phyloP scores from a whole-genome alignment of 805 yeast species.

The Ogataea salicorniae region DNA sequence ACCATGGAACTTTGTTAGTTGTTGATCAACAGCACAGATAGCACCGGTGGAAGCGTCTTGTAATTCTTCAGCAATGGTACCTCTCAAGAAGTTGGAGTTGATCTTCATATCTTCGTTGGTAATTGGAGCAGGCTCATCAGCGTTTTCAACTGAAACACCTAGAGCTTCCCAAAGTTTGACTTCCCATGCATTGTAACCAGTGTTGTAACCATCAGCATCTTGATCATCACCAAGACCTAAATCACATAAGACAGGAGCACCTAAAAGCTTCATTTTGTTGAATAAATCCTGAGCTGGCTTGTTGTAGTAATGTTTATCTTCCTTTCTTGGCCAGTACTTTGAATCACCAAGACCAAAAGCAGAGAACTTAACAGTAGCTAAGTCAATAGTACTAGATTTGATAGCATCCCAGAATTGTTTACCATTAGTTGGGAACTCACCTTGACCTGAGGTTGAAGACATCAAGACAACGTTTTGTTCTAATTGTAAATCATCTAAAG shows the following conservation, averaged over 20 bases:
- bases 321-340: slow-evolving; percentile 95
- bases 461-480: slow-evolving; percentile 67
- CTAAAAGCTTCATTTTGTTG: slow-evolving; percentile 59
- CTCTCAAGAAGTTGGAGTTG: slow-evolving; percentile 82
- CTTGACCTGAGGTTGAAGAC: slow-evolving; percentile 79
- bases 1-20: slow-evolving; percentile 95
- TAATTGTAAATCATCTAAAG: slow-evolving; percentile 66
- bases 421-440: slow-evolving; percentile 83
- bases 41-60: slow-evolving; percentile 83
- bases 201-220: slow-evolving; percentile 91
- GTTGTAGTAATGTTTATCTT: slow-evolving; percentile 89
- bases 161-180: slow-evolving; percentile 78
- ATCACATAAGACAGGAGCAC: slow-evolving; percentile 68
- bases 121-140: slow-evolving; percentile 84
- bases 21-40: slow-evolving; percentile 85
- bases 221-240: slow-evolving; percentile 95
- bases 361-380: slow-evolving; percentile 50
- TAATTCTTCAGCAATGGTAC: slow-evolving; percentile 86
- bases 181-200: slow-evolving; percentile 90
- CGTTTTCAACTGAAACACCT: slow-evolving; percentile 83
- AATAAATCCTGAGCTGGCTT: slow-evolving; percentile 78
- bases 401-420: slow-evolving; percentile 70
- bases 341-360: slow-evolving; percentile 80
- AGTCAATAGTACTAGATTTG: slow-evolving; percentile 62
- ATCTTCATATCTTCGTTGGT: slow-evolving; percentile 96